Evolutionary conservation across 1,284 basidiomycete species (phyloP), one percentile per base, ranked within the genome.

Genomic region (Coriolopsis trogii): DNA sequence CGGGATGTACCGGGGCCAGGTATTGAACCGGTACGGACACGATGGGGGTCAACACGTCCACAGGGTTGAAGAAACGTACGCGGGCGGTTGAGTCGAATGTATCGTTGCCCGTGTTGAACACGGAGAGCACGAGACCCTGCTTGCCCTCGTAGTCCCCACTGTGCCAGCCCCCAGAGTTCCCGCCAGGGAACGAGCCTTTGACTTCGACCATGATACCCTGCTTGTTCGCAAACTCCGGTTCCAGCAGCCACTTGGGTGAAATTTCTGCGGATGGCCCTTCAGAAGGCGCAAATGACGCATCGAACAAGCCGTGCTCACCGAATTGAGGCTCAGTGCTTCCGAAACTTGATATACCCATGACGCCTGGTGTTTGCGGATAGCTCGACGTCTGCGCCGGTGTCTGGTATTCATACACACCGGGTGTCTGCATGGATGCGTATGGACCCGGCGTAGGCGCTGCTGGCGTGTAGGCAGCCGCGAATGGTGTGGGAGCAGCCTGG

Each of bases 141-240:
- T 70, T 70, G 23, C 71, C 73, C 56, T 89, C 82, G 60, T 76
- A 76, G 29, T 80, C 74, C 31, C 85, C 85, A 25, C 74, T 69
- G 42, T 80, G 73, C 71, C 84, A 89, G 21, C 60, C 59, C n/a
- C 13, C 5, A 3, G 6, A 6, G 6, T 33, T 18, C 9, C 9
- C 39, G 37, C 53, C 56, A 3, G 67, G 64, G 21, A 73, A 71
- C 0, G 83, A 81, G 15, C 77, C 76, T 1, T 65, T 61, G n/a
- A 89, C 72, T 37, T 73, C 57, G 54, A 71, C 69, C 51, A 85
- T 67, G 57, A 80, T 72, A 20, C 85, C 74, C 23, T 50, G 46
- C 49, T 73, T 69, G 28, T 71, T 55, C 41, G 70, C 65, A 56
- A 79, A 64, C 12, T 60, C 65, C 1, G 70, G 58, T 39, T 81